Evolutionary conservation across 768 basidiomycete genomes (phyloP).

Genomic region (Nidularia pulvinata): DNA sequence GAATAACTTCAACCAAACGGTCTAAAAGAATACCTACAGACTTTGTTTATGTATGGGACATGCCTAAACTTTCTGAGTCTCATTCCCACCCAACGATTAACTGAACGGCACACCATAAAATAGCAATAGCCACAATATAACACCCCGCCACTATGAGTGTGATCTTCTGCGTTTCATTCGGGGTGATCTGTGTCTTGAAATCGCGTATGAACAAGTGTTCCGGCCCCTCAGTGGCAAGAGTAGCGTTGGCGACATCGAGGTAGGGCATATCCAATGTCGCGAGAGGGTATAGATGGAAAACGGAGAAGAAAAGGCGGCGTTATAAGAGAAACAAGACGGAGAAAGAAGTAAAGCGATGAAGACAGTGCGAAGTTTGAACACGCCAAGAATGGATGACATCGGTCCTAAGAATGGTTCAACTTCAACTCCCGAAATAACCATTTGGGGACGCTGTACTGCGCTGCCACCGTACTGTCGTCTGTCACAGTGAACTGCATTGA

Average conservation of each 20-base stretch:
- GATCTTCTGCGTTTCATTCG: conserved; percentile 69
- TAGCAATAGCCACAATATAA: conserved; percentile 75
- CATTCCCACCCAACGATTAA: background rate
- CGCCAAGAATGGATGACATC: too few relatives aligned
- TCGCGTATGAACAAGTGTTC: conserved; percentile 31
- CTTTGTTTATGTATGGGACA: conserved; percentile 67
- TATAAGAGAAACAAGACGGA: too few relatives aligned
- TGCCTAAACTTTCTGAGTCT: conserved; percentile 48
- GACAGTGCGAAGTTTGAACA: too few relatives aligned
- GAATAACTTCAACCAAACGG: conserved; percentile 2
- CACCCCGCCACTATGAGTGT: conserved; percentile 81
- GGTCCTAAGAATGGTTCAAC: too few relatives aligned
- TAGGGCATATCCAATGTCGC: too few relatives aligned
- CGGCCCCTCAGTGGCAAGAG: conserved; percentile 11
- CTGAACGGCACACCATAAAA: conserved; percentile 62
- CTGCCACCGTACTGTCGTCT: too few relatives aligned
- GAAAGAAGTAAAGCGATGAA: too few relatives aligned
- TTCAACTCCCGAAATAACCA: too few relatives aligned
- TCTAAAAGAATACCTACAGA: conserved; percentile 50
- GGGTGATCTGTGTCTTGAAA: conserved; percentile 47
- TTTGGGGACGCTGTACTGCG: too few relatives aligned
- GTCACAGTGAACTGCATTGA: too few relatives aligned
- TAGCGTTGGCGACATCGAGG: conserved; percentile 11
- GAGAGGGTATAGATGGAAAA: too few relatives aligned
- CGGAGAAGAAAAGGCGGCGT: too few relatives aligned